phyloP scores from a whole-genome alignment of 1,139 yeast species.

The Suhomyces bribrorum region DNA sequence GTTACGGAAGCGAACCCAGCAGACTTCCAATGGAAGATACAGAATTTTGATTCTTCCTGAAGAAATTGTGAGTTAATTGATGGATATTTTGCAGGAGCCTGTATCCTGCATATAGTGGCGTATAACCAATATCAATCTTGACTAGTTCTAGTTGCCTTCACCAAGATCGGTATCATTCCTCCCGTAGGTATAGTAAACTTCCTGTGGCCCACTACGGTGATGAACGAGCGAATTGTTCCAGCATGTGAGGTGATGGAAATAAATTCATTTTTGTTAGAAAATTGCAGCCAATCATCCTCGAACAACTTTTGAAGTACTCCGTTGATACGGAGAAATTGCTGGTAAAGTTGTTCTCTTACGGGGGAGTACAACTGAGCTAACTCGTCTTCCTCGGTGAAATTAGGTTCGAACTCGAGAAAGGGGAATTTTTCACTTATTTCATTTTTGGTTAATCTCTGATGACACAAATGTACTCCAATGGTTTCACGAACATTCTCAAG shows the following conservation, averaged over 20 bases:
- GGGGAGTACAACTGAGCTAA: constrained; percentile 29
- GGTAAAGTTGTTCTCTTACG: constrained; percentile 45
- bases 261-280: constrained; percentile 18
- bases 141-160: constrained; percentile 36
- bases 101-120: too few relatives aligned
- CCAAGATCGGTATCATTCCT: constrained; percentile 64
- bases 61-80: too few relatives aligned
- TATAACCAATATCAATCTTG: background rate
- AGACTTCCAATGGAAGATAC: too few relatives aligned
- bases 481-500: constrained; percentile 66
- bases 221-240: constrained; percentile 57
- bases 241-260: constrained; percentile 63
- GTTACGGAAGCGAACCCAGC: too few relatives aligned
- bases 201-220: constrained; percentile 55
- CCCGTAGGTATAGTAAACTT: constrained; percentile 61
- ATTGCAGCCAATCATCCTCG: constrained; percentile 29
- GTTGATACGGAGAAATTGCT: constrained; percentile 53
- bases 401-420: constrained; percentile 35
- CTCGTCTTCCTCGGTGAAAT: constrained; percentile 51
- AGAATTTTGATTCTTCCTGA: too few relatives aligned
- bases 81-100: too few relatives aligned
- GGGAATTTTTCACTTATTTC: constrained; percentile 26
- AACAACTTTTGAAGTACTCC: constrained; percentile 54
- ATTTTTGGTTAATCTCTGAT: constrained; percentile 49
- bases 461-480: constrained; percentile 68